These are phyloP conservation scores for Mucor velutinosus DNA, from an alignment of 371 early-diverging fungal genomes.

Conservation along the genomic window DNA sequence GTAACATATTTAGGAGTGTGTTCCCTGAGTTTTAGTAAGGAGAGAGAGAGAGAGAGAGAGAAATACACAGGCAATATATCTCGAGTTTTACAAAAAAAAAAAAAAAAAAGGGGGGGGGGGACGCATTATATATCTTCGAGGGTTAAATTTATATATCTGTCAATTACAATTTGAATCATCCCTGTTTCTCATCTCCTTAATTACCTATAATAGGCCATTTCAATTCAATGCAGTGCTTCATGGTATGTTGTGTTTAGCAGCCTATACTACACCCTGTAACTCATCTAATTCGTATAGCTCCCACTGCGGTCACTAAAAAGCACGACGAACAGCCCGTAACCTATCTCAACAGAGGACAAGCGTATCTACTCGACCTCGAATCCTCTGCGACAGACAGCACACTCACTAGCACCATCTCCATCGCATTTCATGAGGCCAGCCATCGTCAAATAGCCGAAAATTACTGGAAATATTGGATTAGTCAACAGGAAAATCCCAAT, in stretches of 20 bases:
- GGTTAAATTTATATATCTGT: neutral
- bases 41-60: neutral
- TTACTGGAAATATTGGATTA: constrained; percentile 82
- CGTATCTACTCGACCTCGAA: constrained; percentile 48
- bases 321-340: constrained; percentile 53
- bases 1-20: neutral
- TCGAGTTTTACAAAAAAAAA: neutral
- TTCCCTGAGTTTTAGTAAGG: neutral
- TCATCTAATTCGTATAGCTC: constrained; percentile 20
- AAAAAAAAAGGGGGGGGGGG: no score
- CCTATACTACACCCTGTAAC: neutral
- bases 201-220: constrained; percentile 15
- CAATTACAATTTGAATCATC: neutral
- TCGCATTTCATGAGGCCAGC: constrained; percentile 74
- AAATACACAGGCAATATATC: neutral
- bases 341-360: constrained; percentile 70
- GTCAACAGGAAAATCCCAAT: constrained; percentile 66
- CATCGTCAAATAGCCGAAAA: constrained; percentile 70
- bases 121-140: neutral
- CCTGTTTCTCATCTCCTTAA: neutral
- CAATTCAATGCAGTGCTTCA: constrained; percentile 22
- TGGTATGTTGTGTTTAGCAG: constrained; percentile 13
- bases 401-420: constrained; percentile 60
- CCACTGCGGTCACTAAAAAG: constrained; percentile 39
- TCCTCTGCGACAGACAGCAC: constrained; percentile 28